A percentile compares a stretch with the other conserved stretches of the same genome.
Evolutionary conservation across 768 basidiomycete genomes (phyloP).

Genomic region (Amanita polypyramis): DNA sequence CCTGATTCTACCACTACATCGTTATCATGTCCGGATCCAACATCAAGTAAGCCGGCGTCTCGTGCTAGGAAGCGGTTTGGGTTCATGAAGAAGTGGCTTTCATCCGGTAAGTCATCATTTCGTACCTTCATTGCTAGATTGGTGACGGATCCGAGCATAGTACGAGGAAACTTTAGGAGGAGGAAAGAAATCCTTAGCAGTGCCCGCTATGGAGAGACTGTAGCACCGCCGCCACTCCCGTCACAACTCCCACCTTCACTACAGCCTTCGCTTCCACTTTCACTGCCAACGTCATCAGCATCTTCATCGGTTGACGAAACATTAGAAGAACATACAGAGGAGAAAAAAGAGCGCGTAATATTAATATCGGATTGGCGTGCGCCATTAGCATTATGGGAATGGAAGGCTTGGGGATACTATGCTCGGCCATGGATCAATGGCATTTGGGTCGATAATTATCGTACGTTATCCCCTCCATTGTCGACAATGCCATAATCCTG

Average conservation of each 20-base stretch:
- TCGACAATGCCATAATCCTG: not conserved
- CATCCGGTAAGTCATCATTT: not conserved
- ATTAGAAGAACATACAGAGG: not conserved
- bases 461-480: slow-evolving; percentile 20
- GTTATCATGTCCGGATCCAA: not conserved
- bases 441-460: slow-evolving; percentile 29
- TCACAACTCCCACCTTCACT: not conserved
- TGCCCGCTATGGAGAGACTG: not conserved
- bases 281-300: not conserved
- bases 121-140: not conserved
- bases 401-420: slow-evolving; percentile 47
- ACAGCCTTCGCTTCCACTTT: not conserved
- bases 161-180: not conserved
- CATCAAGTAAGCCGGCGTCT: not conserved
- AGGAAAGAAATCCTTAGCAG: not conserved
- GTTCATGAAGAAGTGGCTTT: slow-evolving; percentile 3
- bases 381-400: slow-evolving; percentile 20
- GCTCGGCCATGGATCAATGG: slow-evolving; percentile 34
- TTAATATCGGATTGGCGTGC: not conserved
- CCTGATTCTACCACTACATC: not conserved
- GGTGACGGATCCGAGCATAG: not conserved
- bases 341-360: not conserved
- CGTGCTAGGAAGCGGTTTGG: not conserved
- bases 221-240: not conserved
- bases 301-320: not conserved